These are phyloP conservation scores for Scleromitrula shiraiana DNA, from an alignment of 2,329 filamentous ascomycete species.

Conservation along the genomic window DNA sequence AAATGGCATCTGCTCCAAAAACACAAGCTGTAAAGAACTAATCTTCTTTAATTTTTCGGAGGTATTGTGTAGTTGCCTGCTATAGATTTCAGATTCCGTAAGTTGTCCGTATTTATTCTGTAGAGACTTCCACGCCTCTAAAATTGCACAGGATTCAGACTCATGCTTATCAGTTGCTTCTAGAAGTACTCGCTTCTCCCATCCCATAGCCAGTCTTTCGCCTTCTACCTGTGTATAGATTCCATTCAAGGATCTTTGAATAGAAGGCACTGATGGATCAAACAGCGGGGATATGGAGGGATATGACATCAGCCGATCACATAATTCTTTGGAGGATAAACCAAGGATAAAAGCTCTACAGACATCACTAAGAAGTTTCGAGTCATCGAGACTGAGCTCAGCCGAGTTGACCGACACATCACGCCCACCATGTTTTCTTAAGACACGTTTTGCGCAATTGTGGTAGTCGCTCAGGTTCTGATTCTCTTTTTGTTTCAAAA, in stretches of 20 bases:
- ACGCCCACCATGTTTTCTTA: slow-evolving; percentile 25
- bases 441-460: slow-evolving; percentile 24
- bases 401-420: slow-evolving; percentile 21
- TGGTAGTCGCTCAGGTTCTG: slow-evolving; percentile 28
- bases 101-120: slow-evolving; percentile 30
- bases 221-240: slow-evolving; percentile 49
- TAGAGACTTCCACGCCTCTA: slow-evolving; percentile 39
- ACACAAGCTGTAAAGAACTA: slow-evolving; percentile 44
- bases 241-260: slow-evolving; percentile 42
- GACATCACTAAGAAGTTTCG: slow-evolving; percentile 42
- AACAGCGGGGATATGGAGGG: slow-evolving; percentile 39
- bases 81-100: slow-evolving; percentile 41
- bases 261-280: slow-evolving; percentile 15
- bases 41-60: slow-evolving; percentile 44
- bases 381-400: slow-evolving; percentile 32
- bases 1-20: slow-evolving; percentile 44
- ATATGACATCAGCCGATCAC: slow-evolving; percentile 37
- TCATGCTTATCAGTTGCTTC: slow-evolving; percentile 33
- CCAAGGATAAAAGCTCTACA: slow-evolving; percentile 47
- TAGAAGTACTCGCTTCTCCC: slow-evolving; percentile 32
- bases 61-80: slow-evolving; percentile 43
- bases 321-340: slow-evolving; percentile 40
- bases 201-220: slow-evolving; percentile 43
- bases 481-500: slow-evolving; percentile 24
- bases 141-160: slow-evolving; percentile 30